phyloP scores from a whole-genome alignment of 2,329 filamentous ascomycete genomes.

The Phaeosphaeriaceae sp. region DNA sequence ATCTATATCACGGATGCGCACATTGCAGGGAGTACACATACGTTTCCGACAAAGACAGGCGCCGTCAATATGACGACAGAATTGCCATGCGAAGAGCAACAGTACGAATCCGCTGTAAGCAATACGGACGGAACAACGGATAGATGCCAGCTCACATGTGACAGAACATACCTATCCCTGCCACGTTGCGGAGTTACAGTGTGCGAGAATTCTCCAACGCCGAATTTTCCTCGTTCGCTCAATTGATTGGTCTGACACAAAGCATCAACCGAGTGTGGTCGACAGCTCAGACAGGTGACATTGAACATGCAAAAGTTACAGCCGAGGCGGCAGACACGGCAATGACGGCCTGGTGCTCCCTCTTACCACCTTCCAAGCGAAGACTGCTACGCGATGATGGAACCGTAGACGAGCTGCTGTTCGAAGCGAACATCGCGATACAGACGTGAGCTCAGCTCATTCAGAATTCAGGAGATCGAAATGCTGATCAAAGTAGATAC shows the following conservation, averaged over 20 bases:
- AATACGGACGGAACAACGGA: not conserved
- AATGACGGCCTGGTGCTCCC: conserved; percentile 76
- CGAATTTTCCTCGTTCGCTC: conserved; percentile 82
- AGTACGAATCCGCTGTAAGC: conserved; percentile 57
- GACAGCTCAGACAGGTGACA: conserved; percentile 12
- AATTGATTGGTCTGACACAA: conserved; percentile 78
- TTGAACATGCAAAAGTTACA: conserved; percentile 18
- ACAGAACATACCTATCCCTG: conserved; percentile 29
- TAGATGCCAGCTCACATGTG: not conserved
- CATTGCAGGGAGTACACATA: conserved; percentile 76
- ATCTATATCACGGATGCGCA: conserved; percentile 79
- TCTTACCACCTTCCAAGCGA: conserved; percentile 74
- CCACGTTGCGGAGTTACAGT: conserved; percentile 75
- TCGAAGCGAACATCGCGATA: conserved; percentile 67
- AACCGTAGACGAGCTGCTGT: conserved; percentile 83
- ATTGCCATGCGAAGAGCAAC: conserved; percentile 79
- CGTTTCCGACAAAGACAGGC: conserved; percentile 69
- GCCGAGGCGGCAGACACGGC: conserved; percentile 55
- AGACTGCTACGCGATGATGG: conserved; percentile 72
- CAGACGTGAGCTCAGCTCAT: conserved; percentile 15
- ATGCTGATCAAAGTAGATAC: conserved; percentile 15
- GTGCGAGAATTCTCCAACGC: conserved; percentile 74
- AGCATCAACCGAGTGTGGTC: conserved; percentile 76
- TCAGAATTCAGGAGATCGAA: not conserved
- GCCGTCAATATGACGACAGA: conserved; percentile 70